Evolutionary conservation across 148 eudicot genomes (phyloP).

Genomic region (Salicornia ramosissima): DNA sequence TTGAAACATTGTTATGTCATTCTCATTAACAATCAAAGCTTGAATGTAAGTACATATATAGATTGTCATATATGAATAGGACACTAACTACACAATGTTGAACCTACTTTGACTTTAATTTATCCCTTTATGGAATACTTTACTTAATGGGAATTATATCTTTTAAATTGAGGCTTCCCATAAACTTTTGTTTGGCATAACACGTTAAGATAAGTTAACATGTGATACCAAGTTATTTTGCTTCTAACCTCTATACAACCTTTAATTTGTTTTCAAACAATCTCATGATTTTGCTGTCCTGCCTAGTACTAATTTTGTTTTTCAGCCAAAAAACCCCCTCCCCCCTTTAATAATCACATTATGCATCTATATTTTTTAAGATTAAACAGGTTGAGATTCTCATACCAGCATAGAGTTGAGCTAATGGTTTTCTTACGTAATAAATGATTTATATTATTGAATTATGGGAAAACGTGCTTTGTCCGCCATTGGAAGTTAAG

Average conservation of each 20-base stretch:
- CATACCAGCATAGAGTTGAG: too few species aligned
- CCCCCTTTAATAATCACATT: too few species aligned
- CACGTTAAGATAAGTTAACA: conserved; percentile 6
- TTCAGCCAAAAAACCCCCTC: background rate
- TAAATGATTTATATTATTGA: too few species aligned
- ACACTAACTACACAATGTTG: conserved; percentile 1
- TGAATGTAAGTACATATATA: background rate
- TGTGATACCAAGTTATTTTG: background rate
- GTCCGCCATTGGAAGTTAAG: too few species aligned
- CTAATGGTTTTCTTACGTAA: too few species aligned
- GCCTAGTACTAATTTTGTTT: background rate
- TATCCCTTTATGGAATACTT: background rate
- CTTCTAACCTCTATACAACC: background rate
- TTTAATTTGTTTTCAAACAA: background rate
- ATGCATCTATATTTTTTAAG: too few species aligned
- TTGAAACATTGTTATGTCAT: conserved; percentile 19
- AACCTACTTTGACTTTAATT: conserved; percentile 17
- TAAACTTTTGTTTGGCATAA: conserved; percentile 11
- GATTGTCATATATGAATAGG: conserved; percentile 5
- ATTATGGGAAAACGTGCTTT: too few species aligned
- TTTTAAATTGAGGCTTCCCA: background rate
- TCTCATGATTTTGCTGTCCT: background rate
- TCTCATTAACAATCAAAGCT: too few species aligned
- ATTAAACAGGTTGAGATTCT: too few species aligned
- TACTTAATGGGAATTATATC: conserved; percentile 3